Evolutionary conservation across 805 yeast genomes (phyloP), one percentile per base, ranked within the genome.

Genomic region (Candida vaughaniae): DNA sequence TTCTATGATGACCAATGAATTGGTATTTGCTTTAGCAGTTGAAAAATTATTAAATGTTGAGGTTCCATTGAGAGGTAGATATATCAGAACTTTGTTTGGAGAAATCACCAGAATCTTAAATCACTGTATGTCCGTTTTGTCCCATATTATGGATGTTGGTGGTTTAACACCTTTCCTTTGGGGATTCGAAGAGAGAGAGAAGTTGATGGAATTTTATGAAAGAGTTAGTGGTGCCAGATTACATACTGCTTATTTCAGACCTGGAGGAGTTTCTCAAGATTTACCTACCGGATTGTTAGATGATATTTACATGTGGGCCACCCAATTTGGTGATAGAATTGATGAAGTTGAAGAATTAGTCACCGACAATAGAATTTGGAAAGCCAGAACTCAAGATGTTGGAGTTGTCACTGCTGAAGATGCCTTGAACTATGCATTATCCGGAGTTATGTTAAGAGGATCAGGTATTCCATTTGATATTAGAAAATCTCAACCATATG

Each of bases 71-170:
- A 80, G 95, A 60, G 95, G 81, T 33, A 80, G 86, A 65, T 86
- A 86, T 64, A 80, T 86, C 53, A 78, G 95, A 60, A 85, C 95
- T 17, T 56, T 86, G 62, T 87, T 85, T 58, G 93, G 91, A 29
- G 95, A 86, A 60, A 82, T 86, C 60, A 86, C 95, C 38, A 78
- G 95, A 58, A 64, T 85, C 39, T 71, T 84, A 56, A 86, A 86
- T 66, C 95, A 86, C 60, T 73, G 85, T 62, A 86, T 86, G 95
- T 82, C 91, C 17, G 82, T 86, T 32, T 68, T 84, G 45, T 78
- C 95, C 33, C 95, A 87, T 64, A 89, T 91, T 48, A 86, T 86
- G 95, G 95, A 86, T 70, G 95, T 87, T 40, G 95, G 95, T 69
- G 95, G 95, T 16, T 73, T 86, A 62, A 87, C 95, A 20, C 95